Conservation (phyloP, 805 yeast genomes). For the Wickerhamomyces queroliae region DNA sequence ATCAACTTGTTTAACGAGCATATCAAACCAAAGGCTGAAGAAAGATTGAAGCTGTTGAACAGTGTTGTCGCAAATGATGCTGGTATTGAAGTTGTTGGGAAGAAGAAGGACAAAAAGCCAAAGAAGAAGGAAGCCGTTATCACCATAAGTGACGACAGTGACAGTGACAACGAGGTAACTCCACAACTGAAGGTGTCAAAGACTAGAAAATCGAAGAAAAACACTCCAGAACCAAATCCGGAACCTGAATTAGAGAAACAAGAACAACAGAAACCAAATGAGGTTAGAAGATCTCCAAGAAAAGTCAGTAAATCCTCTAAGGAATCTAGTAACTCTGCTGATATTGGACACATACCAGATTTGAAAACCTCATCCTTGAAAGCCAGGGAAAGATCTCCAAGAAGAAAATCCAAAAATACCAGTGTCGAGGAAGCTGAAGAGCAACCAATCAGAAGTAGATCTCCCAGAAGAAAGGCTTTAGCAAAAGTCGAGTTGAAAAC, state of each 20-base stretch:
- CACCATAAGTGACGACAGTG: no score
- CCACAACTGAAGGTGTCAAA: slow-evolving; percentile 6
- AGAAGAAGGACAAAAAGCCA: slow-evolving; percentile 4
- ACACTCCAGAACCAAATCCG: background rate
- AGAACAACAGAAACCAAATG: slow-evolving; percentile 3
- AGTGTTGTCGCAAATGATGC: slow-evolving; percentile 28
- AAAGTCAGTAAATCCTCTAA: slow-evolving; percentile 14
- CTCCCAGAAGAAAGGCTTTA: slow-evolving; percentile 4
- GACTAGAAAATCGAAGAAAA: slow-evolving; percentile 3
- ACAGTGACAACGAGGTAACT: slow-evolving; percentile 3
- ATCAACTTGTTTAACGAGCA: slow-evolving; percentile 52
- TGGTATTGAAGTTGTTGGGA: slow-evolving; percentile 34
- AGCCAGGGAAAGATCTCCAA: slow-evolving; percentile 9
- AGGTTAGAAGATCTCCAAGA: slow-evolving; percentile 12
- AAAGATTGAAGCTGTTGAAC: slow-evolving; percentile 28
- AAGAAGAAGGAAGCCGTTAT: no score
- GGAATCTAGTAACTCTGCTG: background rate
- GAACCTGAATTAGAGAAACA: slow-evolving; percentile 1
- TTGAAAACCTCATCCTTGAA: slow-evolving; percentile 6
- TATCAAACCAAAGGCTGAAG: slow-evolving; percentile 42
- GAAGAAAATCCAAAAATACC: slow-evolving; percentile 1
- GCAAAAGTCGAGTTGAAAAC: background rate
- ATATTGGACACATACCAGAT: slow-evolving; percentile 11
- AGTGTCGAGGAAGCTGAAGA: background rate
- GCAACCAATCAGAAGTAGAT: background rate